Evolutionary conservation across 305 asterid genomes (phyloP).

Genomic region (Withania somnifera): DNA sequence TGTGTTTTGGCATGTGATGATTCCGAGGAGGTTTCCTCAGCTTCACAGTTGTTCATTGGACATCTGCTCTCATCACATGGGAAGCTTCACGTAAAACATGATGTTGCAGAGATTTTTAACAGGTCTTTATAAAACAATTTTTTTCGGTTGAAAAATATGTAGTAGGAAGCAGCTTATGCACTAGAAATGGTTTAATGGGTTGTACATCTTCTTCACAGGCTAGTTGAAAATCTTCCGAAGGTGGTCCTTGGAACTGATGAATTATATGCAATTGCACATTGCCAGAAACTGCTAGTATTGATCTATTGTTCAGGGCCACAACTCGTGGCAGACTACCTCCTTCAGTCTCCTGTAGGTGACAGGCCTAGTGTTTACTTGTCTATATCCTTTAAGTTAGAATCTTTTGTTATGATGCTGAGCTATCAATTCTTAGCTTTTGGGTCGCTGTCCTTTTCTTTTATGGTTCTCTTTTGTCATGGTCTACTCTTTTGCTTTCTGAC

Average conservation of each 20-base stretch:
- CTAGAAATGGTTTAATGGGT: background rate
- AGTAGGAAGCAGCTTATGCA: background rate
- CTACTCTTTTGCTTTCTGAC: background rate
- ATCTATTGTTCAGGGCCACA: constrained; percentile 74
- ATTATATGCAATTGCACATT: constrained; percentile 59
- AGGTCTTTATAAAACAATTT: constrained; percentile 31
- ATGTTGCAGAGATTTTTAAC: constrained; percentile 51
- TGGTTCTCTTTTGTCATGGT: background rate
- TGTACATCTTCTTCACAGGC: constrained; percentile 33
- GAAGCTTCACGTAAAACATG: constrained; percentile 34
- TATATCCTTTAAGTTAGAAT: background rate
- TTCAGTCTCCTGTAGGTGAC: constrained; percentile 67
- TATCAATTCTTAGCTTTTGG: constrained; percentile 3
- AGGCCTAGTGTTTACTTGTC: constrained; percentile 6
- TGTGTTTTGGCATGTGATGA: constrained; percentile 77
- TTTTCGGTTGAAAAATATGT: background rate
- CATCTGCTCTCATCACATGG: constrained; percentile 37
- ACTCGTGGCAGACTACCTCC: constrained; percentile 59
- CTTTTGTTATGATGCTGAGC: constrained; percentile 10
- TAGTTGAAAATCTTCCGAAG: constrained; percentile 84
- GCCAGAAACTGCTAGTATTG: constrained; percentile 64
- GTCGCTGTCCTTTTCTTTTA: background rate
- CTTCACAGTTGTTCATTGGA: constrained; percentile 44
- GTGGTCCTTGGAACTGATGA: constrained; percentile 70
- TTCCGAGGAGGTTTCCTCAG: constrained; percentile 62